Base-by-base conservation (phyloP, 164 flowering plant species). In the Nymphaea thermarum region DNA sequence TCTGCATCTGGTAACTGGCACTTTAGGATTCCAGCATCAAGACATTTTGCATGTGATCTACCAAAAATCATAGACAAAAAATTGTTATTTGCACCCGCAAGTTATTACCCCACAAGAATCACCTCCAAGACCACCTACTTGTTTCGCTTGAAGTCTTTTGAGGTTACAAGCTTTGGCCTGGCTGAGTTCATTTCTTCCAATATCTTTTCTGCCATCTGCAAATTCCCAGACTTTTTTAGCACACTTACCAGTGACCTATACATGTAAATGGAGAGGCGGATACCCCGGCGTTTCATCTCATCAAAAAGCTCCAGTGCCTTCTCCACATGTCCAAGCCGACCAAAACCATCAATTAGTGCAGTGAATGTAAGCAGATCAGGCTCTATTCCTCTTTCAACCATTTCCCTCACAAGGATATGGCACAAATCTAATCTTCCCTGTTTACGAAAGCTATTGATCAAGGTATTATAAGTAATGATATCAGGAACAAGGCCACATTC, bases 281-380 rank as follows among this genome's bases (percentile, higher is more conserved):
- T 72, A 64, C 70, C 68, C 74, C 65, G 76, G 42, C 51, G 73
- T 77, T 87, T 91, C 95, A 94, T 88, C 80, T 88, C 88, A 62
- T 65, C 59, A 67, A 91, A 83, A 66, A 87, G 82, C 74, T 72
- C 77, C 72, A 94, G 36, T 15, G 93, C 75, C 70, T 79, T 85
- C 64, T 87, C 85, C 62, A 83, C 64, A 66, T 85, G 81, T 45
- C 97, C 98, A n/a, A 81, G 78, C 62, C 88, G 79, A 7, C 96
- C 95, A 71, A 85, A 83, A 74, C 83, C 77, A 70, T 89, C 92
- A 65, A 91, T 90, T 71, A 91, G 59, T 66, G 96, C 89, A 41
- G 87, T 85, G 73, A 86, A 91, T 36, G 95, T 88, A 68, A 83
- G 76, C 80, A 94, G 77, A 88, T 94, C 97, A n/a, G 95, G 90